These are phyloP conservation scores for Leishmania turanica DNA, from an alignment of 208 protist species.

Conservation along the genomic window DNA sequence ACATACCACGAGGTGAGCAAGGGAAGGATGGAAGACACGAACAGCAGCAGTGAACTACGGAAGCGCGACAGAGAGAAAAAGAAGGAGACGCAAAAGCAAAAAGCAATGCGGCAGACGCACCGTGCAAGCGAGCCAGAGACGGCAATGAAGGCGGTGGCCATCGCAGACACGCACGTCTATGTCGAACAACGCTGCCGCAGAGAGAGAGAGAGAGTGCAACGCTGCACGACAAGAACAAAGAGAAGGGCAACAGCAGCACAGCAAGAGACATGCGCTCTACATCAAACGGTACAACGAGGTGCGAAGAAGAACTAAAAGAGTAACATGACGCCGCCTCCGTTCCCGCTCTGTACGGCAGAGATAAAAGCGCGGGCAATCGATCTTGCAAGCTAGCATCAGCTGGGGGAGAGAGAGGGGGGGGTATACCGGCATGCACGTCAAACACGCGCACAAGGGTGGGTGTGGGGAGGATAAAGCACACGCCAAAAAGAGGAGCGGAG, in stretches of 20 bases:
- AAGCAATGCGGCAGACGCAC: neutral
- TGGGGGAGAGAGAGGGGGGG: no score
- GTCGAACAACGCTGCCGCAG: neutral
- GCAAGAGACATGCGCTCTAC: neutral
- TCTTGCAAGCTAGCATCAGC: no score
- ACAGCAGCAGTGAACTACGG: neutral
- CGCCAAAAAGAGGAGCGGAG: neutral
- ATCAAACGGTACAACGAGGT: neutral
- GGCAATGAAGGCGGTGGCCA: constrained; percentile 4
- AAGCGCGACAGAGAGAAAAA: neutral
- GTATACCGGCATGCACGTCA: neutral
- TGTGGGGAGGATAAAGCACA: neutral
- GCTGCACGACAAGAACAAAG: neutral
- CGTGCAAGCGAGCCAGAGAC: constrained; percentile 9
- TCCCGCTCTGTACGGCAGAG: no score
- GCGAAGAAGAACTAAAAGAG: neutral
- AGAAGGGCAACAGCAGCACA: neutral
- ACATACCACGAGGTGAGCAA: neutral
- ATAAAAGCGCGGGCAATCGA: neutral
- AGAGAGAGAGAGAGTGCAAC: neutral
- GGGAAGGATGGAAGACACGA: neutral
- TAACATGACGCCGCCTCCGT: neutral
- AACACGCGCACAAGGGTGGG: neutral
- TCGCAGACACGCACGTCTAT: neutral
- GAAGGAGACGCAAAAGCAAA: constrained; percentile 2